A percentile compares a stretch with the other conserved stretches of the same genome.
phyloP scores from a whole-genome alignment of 2,329 filamentous ascomycete species.

The Fusarium sp. region DNA sequence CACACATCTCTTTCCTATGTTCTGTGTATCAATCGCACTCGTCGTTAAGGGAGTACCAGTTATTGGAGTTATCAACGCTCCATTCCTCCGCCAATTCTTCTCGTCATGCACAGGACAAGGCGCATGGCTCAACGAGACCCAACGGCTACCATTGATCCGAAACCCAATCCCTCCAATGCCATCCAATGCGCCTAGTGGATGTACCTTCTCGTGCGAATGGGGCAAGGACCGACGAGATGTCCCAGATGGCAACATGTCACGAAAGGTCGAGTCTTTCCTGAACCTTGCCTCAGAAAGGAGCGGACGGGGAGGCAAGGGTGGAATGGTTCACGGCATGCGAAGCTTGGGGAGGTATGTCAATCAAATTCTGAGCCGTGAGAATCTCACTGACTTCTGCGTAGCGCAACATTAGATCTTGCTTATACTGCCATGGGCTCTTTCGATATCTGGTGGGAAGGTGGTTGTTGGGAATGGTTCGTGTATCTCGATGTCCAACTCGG shows the following conservation, averaged over 20 bases:
- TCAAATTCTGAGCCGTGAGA: not conserved
- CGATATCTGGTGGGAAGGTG: slow-evolving; percentile 87
- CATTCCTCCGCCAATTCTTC: slow-evolving; percentile 77
- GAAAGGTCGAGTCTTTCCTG: slow-evolving; percentile 80
- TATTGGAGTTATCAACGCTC: slow-evolving; percentile 79
- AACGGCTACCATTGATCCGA: slow-evolving; percentile 71
- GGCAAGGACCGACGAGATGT: slow-evolving; percentile 79
- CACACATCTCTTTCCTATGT: slow-evolving; percentile 84
- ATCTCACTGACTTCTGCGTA: slow-evolving; percentile 47
- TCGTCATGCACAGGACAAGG: slow-evolving; percentile 74
- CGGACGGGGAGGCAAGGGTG: slow-evolving; percentile 73
- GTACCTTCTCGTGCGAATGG: slow-evolving; percentile 82
- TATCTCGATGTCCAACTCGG: not conserved
- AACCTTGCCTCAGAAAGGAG: slow-evolving; percentile 78
- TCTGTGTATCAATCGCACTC: slow-evolving; percentile 82
- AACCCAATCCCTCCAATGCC: slow-evolving; percentile 74
- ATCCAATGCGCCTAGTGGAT: slow-evolving; percentile 72
- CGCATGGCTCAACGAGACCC: slow-evolving; percentile 76
- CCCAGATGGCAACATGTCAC: slow-evolving; percentile 74
- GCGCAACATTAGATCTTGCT: slow-evolving; percentile 79
- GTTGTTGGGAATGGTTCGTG: slow-evolving; percentile 81
- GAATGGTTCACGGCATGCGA: slow-evolving; percentile 83
- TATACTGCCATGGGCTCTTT: slow-evolving; percentile 81
- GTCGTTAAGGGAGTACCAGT: slow-evolving; percentile 69
- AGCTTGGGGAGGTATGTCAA: slow-evolving; percentile 69